These are phyloP conservation scores for Trichoderma orchidacearum DNA, from an alignment of 495 filamentous ascomycete species.

Conservation along the genomic window DNA sequence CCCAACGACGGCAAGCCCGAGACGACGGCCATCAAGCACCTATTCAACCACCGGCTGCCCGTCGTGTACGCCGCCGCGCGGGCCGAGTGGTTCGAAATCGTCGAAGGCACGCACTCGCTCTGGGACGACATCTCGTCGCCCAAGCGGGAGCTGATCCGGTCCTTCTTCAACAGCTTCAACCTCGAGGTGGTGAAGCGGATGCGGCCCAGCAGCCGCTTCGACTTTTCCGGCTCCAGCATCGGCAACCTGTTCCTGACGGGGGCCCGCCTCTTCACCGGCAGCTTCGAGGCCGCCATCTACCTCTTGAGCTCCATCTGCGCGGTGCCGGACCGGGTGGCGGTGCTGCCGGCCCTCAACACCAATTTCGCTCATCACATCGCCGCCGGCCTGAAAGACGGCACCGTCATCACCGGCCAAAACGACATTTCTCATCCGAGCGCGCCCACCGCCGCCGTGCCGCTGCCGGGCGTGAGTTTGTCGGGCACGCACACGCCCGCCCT, in stretches of 20 bases:
- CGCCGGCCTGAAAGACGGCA: conserved; percentile 63
- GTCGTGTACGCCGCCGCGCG: conserved; percentile 37
- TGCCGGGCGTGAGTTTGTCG: conserved; percentile 2
- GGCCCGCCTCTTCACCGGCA: conserved; percentile 67
- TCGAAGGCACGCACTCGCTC: conserved; percentile 62
- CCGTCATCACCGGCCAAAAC: conserved; percentile 81
- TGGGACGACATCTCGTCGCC: conserved; percentile 67
- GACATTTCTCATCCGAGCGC: conserved; percentile 74
- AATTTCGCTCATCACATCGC: conserved; percentile 93
- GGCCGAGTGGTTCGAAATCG: conserved; percentile 76
- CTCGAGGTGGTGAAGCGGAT: conserved; percentile 82
- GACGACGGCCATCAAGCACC: conserved; percentile 52
- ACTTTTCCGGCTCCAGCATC: conserved; percentile 79
- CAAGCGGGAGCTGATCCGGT: conserved; percentile 85
- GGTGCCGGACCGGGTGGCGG: conserved; percentile 58
- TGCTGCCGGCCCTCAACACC: conserved; percentile 82
- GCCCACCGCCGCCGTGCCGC: conserved; percentile 32
- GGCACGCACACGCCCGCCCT: neutral
- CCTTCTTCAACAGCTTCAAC: conserved; percentile 76
- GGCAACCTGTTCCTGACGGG: conserved; percentile 87
- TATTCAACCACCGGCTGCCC: conserved; percentile 80
- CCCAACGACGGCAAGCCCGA: conserved; percentile 50
- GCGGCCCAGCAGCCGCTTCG: conserved; percentile 64
- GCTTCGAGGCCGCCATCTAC: conserved; percentile 71
- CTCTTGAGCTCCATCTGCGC: conserved; percentile 68